These are phyloP conservation scores for Royoungia palumana DNA, from an alignment of 768 basidiomycete genomes.

Conservation along the genomic window DNA sequence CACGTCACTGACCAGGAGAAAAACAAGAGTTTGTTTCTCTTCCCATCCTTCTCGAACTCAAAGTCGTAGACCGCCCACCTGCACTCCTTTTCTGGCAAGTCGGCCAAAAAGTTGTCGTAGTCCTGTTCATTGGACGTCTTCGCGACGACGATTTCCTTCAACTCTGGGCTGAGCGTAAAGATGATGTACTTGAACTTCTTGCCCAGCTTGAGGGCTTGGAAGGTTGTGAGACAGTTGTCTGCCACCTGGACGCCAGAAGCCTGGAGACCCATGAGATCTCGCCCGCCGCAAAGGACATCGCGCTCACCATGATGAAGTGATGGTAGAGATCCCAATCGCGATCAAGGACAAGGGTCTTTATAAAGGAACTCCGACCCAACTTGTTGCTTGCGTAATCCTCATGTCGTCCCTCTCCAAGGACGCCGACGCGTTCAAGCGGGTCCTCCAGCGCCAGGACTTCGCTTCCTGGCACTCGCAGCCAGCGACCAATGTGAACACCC, in stretches of 20 bases:
- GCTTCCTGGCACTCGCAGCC: conserved; percentile 87
- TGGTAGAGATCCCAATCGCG: conserved; percentile 27
- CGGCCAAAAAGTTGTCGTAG: conserved; percentile 71
- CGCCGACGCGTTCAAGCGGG: conserved; percentile 64
- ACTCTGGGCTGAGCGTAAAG: conserved; percentile 57
- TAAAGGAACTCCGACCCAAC: conserved; percentile 25
- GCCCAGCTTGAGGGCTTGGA: conserved; percentile 20
- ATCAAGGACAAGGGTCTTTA: conserved; percentile 9
- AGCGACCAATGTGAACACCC: conserved; percentile 82
- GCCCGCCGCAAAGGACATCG: neutral
- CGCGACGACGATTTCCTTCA: conserved; percentile 72
- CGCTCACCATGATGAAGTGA: conserved; percentile 31
- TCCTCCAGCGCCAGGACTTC: conserved; percentile 62
- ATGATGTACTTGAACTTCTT: conserved; percentile 84
- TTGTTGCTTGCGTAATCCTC: conserved; percentile 28
- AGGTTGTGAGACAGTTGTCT: conserved; percentile 42
- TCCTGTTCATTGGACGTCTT: conserved; percentile 48
- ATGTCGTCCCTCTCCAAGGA: conserved; percentile 74
- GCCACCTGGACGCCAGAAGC: conserved; percentile 46
- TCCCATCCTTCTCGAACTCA: conserved; percentile 71
- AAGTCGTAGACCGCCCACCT: conserved; percentile 93
- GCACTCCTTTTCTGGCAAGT: conserved; percentile 71
- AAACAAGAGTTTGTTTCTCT: conserved; percentile 87
- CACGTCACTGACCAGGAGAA: conserved; percentile 70
- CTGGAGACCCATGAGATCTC: conserved; percentile 10